phyloP scores from a whole-genome alignment of 225 moss, liverwort and hornwort species.

The Antitrichia curtipendula region DNA sequence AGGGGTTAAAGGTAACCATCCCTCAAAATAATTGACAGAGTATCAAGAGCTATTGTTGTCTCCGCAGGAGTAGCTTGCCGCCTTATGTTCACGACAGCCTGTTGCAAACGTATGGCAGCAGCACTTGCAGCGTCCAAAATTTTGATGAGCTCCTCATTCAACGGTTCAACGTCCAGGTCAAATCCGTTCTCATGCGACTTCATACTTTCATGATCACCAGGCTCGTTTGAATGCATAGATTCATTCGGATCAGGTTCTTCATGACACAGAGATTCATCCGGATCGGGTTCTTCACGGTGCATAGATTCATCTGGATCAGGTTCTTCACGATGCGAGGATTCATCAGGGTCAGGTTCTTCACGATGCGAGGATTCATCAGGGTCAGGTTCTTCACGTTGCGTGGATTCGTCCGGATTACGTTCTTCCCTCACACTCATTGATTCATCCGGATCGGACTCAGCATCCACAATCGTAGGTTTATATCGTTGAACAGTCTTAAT shows the following conservation, averaged over 20 bases:
- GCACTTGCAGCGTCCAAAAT: slow-evolving; percentile 17
- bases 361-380: neutral
- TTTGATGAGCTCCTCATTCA: slow-evolving; percentile 12
- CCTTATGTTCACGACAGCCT: slow-evolving; percentile 15
- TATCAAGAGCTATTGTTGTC: neutral
- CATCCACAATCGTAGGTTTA: neutral
- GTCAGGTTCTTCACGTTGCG: neutral
- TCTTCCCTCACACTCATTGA: neutral
- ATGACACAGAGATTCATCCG: neutral
- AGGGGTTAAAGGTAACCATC: neutral
- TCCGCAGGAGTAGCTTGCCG: slow-evolving; percentile 27
- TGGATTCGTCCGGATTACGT: neutral
- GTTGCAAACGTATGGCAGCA: slow-evolving; percentile 14
- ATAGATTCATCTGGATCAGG: neutral
- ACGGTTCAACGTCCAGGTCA: neutral
- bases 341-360: slow-evolving; percentile 24
- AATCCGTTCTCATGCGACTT: neutral
- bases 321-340: neutral
- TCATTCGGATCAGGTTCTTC: neutral
- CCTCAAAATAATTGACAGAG: slow-evolving; percentile 31
- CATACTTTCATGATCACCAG: neutral
- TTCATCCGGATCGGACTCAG: slow-evolving; percentile 29
- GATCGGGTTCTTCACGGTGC: slow-evolving; percentile 2
- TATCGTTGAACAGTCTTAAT: neutral
- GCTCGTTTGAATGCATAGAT: neutral